A percentile compares a stretch with the other conserved stretches of the same genome.
These are phyloP conservation scores for Triticum dicoccoides DNA, from an alignment of 176 grass and related monocot species.

Conservation along the genomic window DNA sequence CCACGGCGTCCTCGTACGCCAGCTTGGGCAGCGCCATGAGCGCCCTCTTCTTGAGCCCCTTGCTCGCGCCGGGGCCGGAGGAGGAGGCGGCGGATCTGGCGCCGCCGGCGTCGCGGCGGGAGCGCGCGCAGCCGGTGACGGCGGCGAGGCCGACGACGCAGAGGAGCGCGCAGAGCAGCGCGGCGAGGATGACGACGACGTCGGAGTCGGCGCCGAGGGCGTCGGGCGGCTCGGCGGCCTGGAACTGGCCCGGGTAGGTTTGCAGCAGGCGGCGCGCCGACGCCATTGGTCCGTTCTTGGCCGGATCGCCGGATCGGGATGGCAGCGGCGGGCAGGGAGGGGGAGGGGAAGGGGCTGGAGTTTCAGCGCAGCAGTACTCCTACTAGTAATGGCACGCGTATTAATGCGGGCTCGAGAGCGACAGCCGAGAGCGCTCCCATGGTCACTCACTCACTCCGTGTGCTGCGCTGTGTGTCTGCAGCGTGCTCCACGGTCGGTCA, in stretches of 20 bases:
- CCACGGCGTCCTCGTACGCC: conserved; percentile 47
- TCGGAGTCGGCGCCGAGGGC: not conserved
- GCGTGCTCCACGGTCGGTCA: too few species aligned
- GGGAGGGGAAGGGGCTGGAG: not conserved
- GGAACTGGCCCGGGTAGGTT: not conserved
- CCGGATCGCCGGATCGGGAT: not conserved
- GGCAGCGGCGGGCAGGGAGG: not conserved
- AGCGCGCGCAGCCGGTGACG: conserved; percentile 58
- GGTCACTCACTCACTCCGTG: too few species aligned
- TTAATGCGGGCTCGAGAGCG: not conserved
- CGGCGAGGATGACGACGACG: not conserved
- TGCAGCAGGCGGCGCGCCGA: not conserved
- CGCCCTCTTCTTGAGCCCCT: conserved; percentile 61
- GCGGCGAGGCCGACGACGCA: conserved; percentile 33
- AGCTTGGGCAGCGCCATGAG: conserved; percentile 49
- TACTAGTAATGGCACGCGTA: not conserved
- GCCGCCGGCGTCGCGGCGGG: conserved; percentile 15
- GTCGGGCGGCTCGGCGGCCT: not conserved
- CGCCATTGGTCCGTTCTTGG: not conserved
- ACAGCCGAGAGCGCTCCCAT: too few species aligned
- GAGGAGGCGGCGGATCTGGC: too few species aligned
- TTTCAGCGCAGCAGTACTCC: not conserved
- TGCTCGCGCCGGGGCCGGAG: conserved; percentile 1
- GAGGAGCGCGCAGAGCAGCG: not conserved
- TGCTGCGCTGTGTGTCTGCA: too few species aligned